Evolutionary conservation across 352 stramenopile genomes (phyloP).

Genomic region (Achlya hypogyna): DNA sequence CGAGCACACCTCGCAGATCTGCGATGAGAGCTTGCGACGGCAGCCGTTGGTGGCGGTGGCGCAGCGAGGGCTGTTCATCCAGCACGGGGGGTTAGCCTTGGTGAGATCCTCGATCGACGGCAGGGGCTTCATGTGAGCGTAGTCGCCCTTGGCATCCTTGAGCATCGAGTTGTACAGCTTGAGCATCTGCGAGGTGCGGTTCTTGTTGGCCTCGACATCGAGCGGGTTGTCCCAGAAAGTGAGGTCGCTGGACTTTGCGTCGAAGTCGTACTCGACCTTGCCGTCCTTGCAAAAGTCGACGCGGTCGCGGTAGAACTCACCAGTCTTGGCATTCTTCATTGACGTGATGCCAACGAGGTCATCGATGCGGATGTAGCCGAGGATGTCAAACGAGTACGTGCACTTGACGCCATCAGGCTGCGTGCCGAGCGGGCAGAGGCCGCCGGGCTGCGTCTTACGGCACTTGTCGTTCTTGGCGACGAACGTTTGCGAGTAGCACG

Average conservation of each 20-base stretch:
- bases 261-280: conserved; percentile 9
- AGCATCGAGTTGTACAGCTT: conserved; percentile 1
- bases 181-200: conserved; percentile 10
- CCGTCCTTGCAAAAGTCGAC: conserved; percentile 16
- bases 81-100: conserved; percentile 12
- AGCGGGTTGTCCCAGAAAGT: conserved; percentile 9
- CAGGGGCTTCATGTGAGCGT: conserved; percentile 11
- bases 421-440: conserved; percentile 31
- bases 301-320: conserved; percentile 28
- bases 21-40: conserved; percentile 1
- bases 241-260: not conserved
- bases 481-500: conserved; percentile 35
- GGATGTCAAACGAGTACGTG: conserved; percentile 11
- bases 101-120: not conserved
- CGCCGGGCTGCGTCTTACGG: conserved; percentile 29
- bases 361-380: conserved; percentile 11
- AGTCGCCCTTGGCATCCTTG: not conserved
- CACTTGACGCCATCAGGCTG: conserved; percentile 15
- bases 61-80: not conserved
- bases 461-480: conserved; percentile 42
- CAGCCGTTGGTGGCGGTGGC: not conserved
- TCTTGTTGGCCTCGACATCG: conserved; percentile 14
- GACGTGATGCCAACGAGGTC: conserved; percentile 27
- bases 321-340: conserved; percentile 28
- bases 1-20: conserved; percentile 15